phyloP scores from a whole-genome alignment of 495 filamentous ascomycete genomes.

The Penicillium canariense region DNA sequence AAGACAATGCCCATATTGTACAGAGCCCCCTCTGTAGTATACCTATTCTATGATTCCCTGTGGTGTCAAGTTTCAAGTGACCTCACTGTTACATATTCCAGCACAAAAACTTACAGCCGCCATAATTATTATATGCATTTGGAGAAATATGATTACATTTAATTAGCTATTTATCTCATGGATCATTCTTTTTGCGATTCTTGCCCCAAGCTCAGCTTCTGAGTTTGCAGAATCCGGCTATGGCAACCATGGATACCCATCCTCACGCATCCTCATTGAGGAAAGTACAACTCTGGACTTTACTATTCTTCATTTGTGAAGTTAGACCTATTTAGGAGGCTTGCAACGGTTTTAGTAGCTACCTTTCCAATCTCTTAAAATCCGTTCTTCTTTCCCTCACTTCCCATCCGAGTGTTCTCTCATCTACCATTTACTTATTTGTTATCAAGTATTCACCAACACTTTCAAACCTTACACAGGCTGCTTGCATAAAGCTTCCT shows the following conservation, averaged over 20 bases:
- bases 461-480: too few relatives aligned
- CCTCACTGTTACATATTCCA: background rate
- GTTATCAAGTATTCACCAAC: background rate
- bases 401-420: background rate
- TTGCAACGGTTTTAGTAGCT: background rate
- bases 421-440: background rate
- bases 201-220: background rate
- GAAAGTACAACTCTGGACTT: background rate
- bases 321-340: background rate
- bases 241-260: background rate
- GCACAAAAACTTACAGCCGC: background rate
- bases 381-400: background rate
- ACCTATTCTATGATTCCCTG: background rate
- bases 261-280: background rate
- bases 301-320: background rate
- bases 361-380: background rate
- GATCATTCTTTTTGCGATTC: background rate
- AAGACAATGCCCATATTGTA: too few relatives aligned
- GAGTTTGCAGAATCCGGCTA: background rate
- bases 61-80: background rate
- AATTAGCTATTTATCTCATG: background rate
- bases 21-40: background rate
- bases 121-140: too few relatives aligned
- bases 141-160: too few relatives aligned
- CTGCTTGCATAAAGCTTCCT: too few relatives aligned